Base-by-base conservation (phyloP, 495 filamentous ascomycete genomes). In the Trichoderma reesei region DNA sequence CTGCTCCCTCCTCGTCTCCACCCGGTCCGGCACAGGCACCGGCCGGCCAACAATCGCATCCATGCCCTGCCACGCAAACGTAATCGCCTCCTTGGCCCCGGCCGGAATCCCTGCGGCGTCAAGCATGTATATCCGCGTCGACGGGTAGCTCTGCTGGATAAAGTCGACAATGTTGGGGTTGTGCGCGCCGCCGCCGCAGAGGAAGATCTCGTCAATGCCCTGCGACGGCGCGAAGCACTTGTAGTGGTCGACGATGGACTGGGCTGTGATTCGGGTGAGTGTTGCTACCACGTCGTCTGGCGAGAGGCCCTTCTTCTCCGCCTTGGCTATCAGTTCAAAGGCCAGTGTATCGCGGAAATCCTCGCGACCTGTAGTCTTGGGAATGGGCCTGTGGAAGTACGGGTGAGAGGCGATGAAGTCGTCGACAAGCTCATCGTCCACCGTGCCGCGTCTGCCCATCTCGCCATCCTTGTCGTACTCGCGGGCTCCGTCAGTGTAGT, bases 301-400 rank as follows among this genome's bases (percentile, higher is more conserved):
- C 26, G 26, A 56, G 13, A 56, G 51, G 7, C 51, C 51, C 51
- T 56, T 56, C 2, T 10, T 26, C 34, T 56, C 51, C 13, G 51
- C 51, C 34, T 34, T 56, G 9, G 51, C 33, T 31, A 83, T 82
- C 13, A 84, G 68, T 0, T 81, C 78, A 60, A 74, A 69, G 0
- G 80, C 79, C 8, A 82, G 64, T 0, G 78, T 79, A 60, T 85
- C 82, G 9, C 80, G 74, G 74, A 85, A 85, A 1, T 82, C 78
- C 64, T 85, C 83, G 13, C 83, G 79, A 5, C 83, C 81, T 0
- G 83, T 85, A 0, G 82, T 85, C 68, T 85, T 85, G n/a, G 82
- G 82, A n/a, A 78, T 78, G 1, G 79, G 72, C 3, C 76, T 68
- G 10, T 66, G 67, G 64, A 84, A 83, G 69, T 83, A 85, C 3